Conservation (phyloP, 306 rosid genomes). For the Glycyrrhiza uralensis region DNA sequence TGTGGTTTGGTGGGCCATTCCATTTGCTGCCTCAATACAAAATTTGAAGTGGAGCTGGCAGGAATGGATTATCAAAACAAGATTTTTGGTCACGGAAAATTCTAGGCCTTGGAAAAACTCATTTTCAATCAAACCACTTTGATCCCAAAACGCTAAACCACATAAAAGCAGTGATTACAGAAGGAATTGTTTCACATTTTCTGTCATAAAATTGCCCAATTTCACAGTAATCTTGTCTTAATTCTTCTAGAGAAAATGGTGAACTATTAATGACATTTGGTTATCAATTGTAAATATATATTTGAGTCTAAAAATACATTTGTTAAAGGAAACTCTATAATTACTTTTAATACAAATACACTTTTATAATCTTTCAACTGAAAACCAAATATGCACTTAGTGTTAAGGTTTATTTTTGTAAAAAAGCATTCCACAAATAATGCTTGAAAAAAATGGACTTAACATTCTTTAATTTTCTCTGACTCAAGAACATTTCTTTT, state of each 20-base stretch:
- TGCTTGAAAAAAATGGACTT: neutral
- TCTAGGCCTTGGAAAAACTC: neutral
- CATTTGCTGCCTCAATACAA: constrained; percentile 25
- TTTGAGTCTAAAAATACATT: no score
- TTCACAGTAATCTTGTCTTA: constrained; percentile 10
- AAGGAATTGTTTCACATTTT: neutral
- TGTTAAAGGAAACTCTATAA: no score
- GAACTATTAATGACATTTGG: constrained; percentile 21
- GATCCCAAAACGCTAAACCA: neutral
- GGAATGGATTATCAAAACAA: constrained; percentile 18
- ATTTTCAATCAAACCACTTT: neutral
- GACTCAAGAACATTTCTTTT: constrained; percentile 33
- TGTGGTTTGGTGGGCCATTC: constrained; percentile 49
- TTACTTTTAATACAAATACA: no score
- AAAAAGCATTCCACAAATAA: constrained; percentile 2
- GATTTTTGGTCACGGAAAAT: constrained; percentile 8
- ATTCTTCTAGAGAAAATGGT: neutral
- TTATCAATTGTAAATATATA: no score
- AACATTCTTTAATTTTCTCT: constrained; percentile 46
- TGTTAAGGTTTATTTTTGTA: neutral
- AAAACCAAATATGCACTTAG: no score
- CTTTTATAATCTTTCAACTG: no score
- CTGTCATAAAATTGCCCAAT: neutral
- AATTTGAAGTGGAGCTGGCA: constrained; percentile 49
- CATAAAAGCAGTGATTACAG: neutral